A percentile compares a stretch with the other conserved stretches of the same genome.
Evolutionary conservation across 2,329 filamentous ascomycete species (phyloP).

Genomic region (Ophiobolus disseminans): DNA sequence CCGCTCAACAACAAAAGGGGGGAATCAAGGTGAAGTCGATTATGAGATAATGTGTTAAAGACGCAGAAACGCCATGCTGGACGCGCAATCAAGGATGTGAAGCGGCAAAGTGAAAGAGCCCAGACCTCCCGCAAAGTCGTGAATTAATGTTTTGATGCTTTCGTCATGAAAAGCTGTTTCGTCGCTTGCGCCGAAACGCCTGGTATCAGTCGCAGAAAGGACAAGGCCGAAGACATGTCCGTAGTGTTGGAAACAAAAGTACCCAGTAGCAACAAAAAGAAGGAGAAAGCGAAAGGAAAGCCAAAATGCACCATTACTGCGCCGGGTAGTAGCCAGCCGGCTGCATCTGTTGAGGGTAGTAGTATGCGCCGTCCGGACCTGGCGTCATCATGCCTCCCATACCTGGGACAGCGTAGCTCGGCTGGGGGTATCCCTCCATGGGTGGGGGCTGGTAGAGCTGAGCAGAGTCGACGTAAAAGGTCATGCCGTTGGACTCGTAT

Average conservation of each 20-base stretch:
- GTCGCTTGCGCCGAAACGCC: conserved; percentile 5
- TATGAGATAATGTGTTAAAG: background rate
- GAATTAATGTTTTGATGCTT: conserved; percentile 7
- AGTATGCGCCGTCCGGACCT: conserved; percentile 61
- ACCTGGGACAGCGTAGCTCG: conserved; percentile 64
- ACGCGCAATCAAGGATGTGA: background rate
- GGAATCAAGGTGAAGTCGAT: conserved; percentile 4
- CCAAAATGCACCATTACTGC: conserved; percentile 29
- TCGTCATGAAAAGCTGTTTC: conserved; percentile 3
- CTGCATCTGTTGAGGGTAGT: conserved; percentile 63
- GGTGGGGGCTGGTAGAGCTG: conserved; percentile 64
- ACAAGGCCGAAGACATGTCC: conserved; percentile 8
- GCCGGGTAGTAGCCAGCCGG: conserved; percentile 65
- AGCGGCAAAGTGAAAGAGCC: background rate
- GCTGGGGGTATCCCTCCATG: conserved; percentile 51
- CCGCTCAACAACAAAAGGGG: background rate
- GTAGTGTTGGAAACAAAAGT: background rate
- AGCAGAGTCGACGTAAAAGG: conserved; percentile 90
- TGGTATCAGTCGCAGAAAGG: conserved; percentile 9
- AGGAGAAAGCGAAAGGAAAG: background rate
- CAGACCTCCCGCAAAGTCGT: background rate
- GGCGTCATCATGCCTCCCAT: conserved; percentile 83
- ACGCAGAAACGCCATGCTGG: conserved; percentile 2
- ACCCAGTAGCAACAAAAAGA: too few relatives aligned
- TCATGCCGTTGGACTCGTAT: conserved; percentile 93